phyloP scores from a whole-genome alignment of 2,329 filamentous ascomycete genomes.

The Aspergillus novoparasiticus region DNA sequence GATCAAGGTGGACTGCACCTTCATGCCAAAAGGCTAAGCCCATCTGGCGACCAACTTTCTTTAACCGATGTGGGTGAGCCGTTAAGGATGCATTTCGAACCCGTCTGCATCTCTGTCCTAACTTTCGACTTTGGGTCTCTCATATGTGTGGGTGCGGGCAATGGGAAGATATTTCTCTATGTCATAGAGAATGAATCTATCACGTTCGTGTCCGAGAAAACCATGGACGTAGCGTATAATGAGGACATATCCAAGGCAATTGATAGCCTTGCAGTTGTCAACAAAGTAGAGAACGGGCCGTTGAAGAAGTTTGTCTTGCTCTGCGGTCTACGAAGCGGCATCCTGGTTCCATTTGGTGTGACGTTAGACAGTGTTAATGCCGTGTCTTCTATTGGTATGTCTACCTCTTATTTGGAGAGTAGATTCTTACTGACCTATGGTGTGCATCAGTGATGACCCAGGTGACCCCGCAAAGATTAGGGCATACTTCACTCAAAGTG shows the following conservation, averaged over 20 bases:
- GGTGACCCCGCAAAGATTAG: slow-evolving; percentile 32
- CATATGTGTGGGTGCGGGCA: slow-evolving; percentile 44
- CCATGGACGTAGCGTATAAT: slow-evolving; percentile 23
- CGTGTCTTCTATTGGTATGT: slow-evolving; percentile 31
- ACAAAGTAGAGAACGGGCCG: slow-evolving; percentile 16
- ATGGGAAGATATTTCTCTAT: slow-evolving; percentile 40
- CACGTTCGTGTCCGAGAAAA: slow-evolving; percentile 25
- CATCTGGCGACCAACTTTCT: slow-evolving; percentile 17
- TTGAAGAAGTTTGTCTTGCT: slow-evolving; percentile 34
- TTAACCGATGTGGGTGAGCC: slow-evolving; percentile 28
- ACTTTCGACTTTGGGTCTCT: slow-evolving; percentile 28
- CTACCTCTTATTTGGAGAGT: background rate
- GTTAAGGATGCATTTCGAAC: slow-evolving; percentile 35
- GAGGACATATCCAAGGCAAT: slow-evolving; percentile 38
- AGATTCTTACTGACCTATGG: slow-evolving; percentile 14
- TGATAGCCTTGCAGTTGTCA: slow-evolving; percentile 37
- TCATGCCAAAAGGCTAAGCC: slow-evolving; percentile 28
- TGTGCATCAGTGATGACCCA: slow-evolving; percentile 36
- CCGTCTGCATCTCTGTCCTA: slow-evolving; percentile 39
- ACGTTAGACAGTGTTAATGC: slow-evolving; percentile 22
- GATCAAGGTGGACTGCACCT: slow-evolving; percentile 29
- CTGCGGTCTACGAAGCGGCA: slow-evolving; percentile 51
- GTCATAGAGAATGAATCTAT: slow-evolving; percentile 24
- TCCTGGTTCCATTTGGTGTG: slow-evolving; percentile 42
- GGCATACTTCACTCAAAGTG: slow-evolving; percentile 41